Evolutionary conservation across 2,329 filamentous ascomycete genomes (phyloP).

Genomic region (Corynespora cassiicola): DNA sequence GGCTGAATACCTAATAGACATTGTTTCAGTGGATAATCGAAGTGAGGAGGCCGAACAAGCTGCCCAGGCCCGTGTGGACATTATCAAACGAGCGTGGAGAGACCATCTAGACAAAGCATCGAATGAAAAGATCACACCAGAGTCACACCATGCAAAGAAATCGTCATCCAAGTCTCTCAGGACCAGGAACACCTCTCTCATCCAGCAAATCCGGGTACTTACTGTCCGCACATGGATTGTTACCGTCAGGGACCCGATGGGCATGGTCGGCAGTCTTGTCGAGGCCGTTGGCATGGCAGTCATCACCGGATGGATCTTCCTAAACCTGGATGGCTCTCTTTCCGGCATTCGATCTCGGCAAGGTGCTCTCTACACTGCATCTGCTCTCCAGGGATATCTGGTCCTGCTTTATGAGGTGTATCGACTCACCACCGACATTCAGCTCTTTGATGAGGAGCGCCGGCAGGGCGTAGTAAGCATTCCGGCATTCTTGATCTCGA

Average conservation of each 20-base stretch:
- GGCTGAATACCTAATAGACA: slow-evolving; percentile 77
- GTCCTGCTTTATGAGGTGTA: slow-evolving; percentile 80
- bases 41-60: slow-evolving; percentile 69
- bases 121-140: slow-evolving; percentile 23
- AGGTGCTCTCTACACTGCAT: slow-evolving; percentile 74
- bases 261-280: slow-evolving; percentile 72
- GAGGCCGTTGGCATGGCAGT: slow-evolving; percentile 75
- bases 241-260: slow-evolving; percentile 78
- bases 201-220: slow-evolving; percentile 69
- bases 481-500: slow-evolving; percentile 72
- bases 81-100: slow-evolving; percentile 67
- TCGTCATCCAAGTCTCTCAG: slow-evolving; percentile 15
- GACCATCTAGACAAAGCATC: slow-evolving; percentile 20
- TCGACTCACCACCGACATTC: slow-evolving; percentile 75
- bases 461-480: slow-evolving; percentile 75
- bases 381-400: slow-evolving; percentile 77
- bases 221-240: slow-evolving; percentile 73
- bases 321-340: slow-evolving; percentile 67
- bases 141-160: too few relatives aligned
- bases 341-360: slow-evolving; percentile 76
- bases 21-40: slow-evolving; percentile 76
- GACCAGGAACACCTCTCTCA: slow-evolving; percentile 61
- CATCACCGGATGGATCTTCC: slow-evolving; percentile 76
- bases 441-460: slow-evolving; percentile 76
- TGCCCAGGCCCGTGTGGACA: slow-evolving; percentile 66